Conservation (phyloP, 1,139 yeast species). For the Geotrichum histeridarum region DNA sequence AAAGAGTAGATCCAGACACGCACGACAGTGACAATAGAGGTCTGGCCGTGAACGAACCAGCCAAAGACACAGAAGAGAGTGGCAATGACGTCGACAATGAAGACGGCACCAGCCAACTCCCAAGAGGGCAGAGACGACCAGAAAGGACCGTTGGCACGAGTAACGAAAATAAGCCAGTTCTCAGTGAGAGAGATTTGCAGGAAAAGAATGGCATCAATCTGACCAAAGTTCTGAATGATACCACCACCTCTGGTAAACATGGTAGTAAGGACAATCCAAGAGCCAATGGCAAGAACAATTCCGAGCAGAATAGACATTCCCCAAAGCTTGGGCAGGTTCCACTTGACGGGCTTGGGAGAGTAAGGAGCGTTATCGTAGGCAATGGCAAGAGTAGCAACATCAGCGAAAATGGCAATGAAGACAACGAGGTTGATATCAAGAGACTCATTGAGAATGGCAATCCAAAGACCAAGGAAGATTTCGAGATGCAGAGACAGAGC, state of each 20-base stretch:
- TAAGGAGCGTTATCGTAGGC: slow-evolving; percentile 90
- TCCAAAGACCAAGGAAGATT: slow-evolving; percentile 68
- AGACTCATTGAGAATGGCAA: slow-evolving; percentile 63
- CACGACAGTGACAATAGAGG: slow-evolving; percentile 62
- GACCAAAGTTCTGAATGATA: slow-evolving; percentile 69
- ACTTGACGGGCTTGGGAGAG: slow-evolving; percentile 94
- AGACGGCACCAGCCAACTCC: slow-evolving; percentile 69
- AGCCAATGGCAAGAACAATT: slow-evolving; percentile 59
- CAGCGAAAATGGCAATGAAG: slow-evolving; percentile 72
- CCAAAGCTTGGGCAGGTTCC: slow-evolving; percentile 90
- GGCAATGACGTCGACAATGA: slow-evolving; percentile 62
- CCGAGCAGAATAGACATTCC: slow-evolving; percentile 70
- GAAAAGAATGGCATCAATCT: slow-evolving; percentile 63
- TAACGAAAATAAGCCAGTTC: slow-evolving; percentile 73
- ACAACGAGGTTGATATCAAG: slow-evolving; percentile 64
- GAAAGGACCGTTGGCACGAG: slow-evolving; percentile 77
- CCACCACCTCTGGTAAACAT: slow-evolving; percentile 58
- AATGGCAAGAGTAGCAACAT: slow-evolving; percentile 71
- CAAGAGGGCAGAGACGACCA: slow-evolving; percentile 69
- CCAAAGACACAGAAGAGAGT: slow-evolving; percentile 67
- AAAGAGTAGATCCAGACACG: slow-evolving; percentile 65
- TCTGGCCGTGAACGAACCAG: slow-evolving; percentile 68
- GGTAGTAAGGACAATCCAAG: slow-evolving; percentile 70
- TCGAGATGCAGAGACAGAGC: slow-evolving; percentile 71
- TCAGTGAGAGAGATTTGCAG: slow-evolving; percentile 70